Evolutionary conservation across 176 grass and related monocot genomes (phyloP), one percentile per base, ranked within the genome.

Genomic region (Ampelocalamus luodianensis): DNA sequence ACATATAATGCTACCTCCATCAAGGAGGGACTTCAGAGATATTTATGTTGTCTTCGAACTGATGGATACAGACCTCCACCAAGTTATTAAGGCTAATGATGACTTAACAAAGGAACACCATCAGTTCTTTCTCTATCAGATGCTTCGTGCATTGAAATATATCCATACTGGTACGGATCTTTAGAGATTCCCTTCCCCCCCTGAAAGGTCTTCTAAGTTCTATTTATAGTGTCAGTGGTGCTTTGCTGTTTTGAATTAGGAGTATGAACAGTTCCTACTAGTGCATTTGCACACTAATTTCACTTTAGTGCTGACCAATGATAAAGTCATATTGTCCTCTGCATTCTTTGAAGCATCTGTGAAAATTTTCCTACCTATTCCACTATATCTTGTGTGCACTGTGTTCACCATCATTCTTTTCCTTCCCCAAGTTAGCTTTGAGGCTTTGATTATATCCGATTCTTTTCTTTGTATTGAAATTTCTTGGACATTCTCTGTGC

Each of bases 61-160:
- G 5, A 97, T 97, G 95, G 95, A 97, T 62, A 94, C 95, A 0
- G 96, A 98, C 78, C 91, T 98, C 59, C 96, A 98, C 87, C 96
- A 98, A 84, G 96, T 98, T 71, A 98, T 98, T 65, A 98, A 95
- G 89, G 93, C 96, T 23, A 98, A 98, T 23, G 96, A 95, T 85
- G 93, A 98, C 85, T 75, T 98, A 73, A 98, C 96, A 71, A 93
- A 91, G 78, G 96, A 98, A 83, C 96, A 98, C 89, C 70, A 89
- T 40, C 96, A 92, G 72, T 98, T 98, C 83, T 98, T 98, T 73
- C 91, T 98, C 26, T 98, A 98, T 62, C 96, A 98, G 80, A 91
- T 98, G 91, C 93, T 98, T 32, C 89, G 96, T 17, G 96, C 96
- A 5, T 18, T 98, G 85, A 98, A 98, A 73, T 98, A 92, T 78